These are phyloP conservation scores for Pyronema omphalodes DNA, from an alignment of 495 filamentous ascomycete species.

Conservation along the genomic window DNA sequence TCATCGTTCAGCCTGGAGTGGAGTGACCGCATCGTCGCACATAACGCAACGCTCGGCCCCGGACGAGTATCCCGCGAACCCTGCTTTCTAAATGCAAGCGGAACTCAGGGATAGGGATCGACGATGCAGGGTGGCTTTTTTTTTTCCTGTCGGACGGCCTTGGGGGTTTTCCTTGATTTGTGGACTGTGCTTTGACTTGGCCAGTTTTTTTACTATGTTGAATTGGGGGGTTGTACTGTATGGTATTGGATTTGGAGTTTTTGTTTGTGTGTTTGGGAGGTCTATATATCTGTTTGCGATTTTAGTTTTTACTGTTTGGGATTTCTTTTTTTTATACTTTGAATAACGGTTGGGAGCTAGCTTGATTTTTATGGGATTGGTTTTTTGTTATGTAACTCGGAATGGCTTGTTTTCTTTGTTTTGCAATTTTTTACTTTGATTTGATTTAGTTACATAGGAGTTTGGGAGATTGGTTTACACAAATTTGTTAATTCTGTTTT, in stretches of 20 bases:
- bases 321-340: neutral
- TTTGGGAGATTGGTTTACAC: neutral
- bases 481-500: too few species aligned
- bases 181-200: neutral
- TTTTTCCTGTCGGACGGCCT: neutral
- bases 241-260: neutral
- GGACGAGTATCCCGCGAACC: too few species aligned
- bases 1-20: too few species aligned
- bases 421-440: neutral
- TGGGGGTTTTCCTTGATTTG: neutral
- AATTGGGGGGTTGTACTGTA: neutral
- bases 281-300: neutral
- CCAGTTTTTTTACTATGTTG: neutral
- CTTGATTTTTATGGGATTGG: neutral
- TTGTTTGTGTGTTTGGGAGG: neutral
- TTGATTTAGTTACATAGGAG: neutral
- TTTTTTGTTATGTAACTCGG: neutral
- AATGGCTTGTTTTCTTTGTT: neutral
- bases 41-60: too few species aligned
- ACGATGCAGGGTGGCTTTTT: neutral
- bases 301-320: neutral
- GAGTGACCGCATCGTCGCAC: too few species aligned
- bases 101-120: neutral
- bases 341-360: neutral
- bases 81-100: too few species aligned